Percentiles rank a stretch among this genome's conserved stretches.
Evolutionary conservation across 2,329 filamentous ascomycete genomes (phyloP).

Genomic region (Pseudohalonectria lignicola): DNA sequence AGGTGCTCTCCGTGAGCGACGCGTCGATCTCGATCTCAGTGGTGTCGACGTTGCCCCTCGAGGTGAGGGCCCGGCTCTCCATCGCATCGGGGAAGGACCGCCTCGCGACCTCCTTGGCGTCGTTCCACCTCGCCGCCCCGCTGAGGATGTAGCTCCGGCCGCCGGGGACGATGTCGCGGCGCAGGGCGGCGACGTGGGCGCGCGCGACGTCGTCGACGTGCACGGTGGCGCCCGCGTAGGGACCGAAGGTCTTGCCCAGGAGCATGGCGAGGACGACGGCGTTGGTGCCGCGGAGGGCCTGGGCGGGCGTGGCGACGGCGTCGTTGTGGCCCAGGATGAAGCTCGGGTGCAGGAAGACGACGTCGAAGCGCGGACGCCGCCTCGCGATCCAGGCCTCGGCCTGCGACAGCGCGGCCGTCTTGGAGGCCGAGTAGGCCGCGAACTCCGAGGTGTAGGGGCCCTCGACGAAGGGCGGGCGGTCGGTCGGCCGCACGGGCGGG

Average conservation of each 20-base stretch:
- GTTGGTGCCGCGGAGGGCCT: constrained; percentile 22
- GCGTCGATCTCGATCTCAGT: constrained; percentile 15
- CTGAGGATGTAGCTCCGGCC: constrained; percentile 21
- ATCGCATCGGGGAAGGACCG: constrained; percentile 15
- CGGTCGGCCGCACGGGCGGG: constrained; percentile 23
- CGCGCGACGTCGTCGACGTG: constrained; percentile 26
- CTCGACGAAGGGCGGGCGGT: constrained; percentile 5
- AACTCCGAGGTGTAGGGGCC: constrained; percentile 18
- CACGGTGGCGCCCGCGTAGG: constrained; percentile 18
- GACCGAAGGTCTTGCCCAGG: constrained; percentile 15
- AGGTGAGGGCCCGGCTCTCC: constrained; percentile 14
- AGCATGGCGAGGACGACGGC: constrained; percentile 20
- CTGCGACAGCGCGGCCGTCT: constrained; percentile 19
- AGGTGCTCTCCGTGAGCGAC: constrained; percentile 14
- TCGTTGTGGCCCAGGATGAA: constrained; percentile 25
- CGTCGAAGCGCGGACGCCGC: constrained; percentile 21
- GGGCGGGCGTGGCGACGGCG: constrained; percentile 12
- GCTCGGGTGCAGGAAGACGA: constrained; percentile 23
- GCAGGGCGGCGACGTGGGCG: constrained; percentile 23
- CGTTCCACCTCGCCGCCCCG: constrained; percentile 21
- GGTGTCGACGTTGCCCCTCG: constrained; percentile 11
- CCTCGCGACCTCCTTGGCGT: constrained; percentile 23
- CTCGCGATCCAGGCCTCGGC: constrained; percentile 20
- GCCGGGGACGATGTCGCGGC: constrained; percentile 21
- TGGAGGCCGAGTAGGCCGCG: constrained; percentile 23